Evolutionary conservation across 2,329 filamentous ascomycete genomes (phyloP), one percentile per base, ranked within the genome.

Genomic region (Fusarium pseudograminearum): DNA sequence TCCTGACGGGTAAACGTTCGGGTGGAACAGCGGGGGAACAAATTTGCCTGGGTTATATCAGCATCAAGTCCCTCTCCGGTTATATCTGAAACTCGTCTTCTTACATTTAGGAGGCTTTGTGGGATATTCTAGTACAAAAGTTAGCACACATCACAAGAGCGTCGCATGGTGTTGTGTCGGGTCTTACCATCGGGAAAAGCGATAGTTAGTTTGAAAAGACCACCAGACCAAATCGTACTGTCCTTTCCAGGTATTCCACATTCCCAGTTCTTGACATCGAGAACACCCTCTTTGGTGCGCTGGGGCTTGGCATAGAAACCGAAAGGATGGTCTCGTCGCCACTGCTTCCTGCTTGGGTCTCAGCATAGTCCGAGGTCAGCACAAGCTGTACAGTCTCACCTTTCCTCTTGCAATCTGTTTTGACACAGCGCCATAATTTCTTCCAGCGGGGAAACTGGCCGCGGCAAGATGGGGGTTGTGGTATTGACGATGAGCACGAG

Each of bases 41-140:
- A 99, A 99, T 87, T 97, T 98, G 90, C 94, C 94, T 97, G 65
- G 4, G 28, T 36, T 40, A 22, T 31, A 54, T 75, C 48, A 75
- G 65, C 47, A 57, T 59, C 6, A 31, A n/a, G 15, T 50, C 30
- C 33, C 40, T 38, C 38, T 34, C 48, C 24, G 22, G 24, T 33
- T 20, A 14, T 40, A 14, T 40, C 33, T 42, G 28, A 31, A 30
- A 18, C 31, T 15, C 41, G 16, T 44, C 56, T 46, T 83, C 91
- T 80, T 89, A 97, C 96, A 99, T 83, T 99, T 99, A 3, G 96
- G 96, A 33, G 96, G 96, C 81, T 99, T 99, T 53, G 97, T 99
- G 18, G 96, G 96, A 80, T 99, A 99, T 77, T 99, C 96, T 97
- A 76, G 20, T 52, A 47, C 67, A 50, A 52, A 53, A 56, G 57